These are phyloP conservation scores for Cucurbita argyrosperma DNA, from an alignment of 306 rosid genomes.

Conservation along the genomic window DNA sequence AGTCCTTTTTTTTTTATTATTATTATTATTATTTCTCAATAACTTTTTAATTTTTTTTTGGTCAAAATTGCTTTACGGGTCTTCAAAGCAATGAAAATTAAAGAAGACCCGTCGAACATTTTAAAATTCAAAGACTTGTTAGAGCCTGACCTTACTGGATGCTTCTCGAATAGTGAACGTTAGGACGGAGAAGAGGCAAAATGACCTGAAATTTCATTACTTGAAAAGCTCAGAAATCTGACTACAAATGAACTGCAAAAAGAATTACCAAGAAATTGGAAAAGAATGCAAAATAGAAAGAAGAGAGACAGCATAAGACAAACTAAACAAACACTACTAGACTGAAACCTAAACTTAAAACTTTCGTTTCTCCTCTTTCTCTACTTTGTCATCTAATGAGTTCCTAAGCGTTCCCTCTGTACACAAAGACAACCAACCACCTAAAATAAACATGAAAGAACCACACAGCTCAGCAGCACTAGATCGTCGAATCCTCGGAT, in stretches of 20 bases:
- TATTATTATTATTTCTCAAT: background rate
- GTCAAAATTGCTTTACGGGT: background rate
- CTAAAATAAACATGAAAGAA: slow-evolving; percentile 35
- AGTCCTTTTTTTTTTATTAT: background rate
- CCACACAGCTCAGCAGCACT: slow-evolving; percentile 6
- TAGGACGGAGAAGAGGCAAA: background rate
- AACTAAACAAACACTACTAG: slow-evolving; percentile 16
- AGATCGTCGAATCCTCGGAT: too few relatives aligned
- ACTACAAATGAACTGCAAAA: slow-evolving; percentile 98
- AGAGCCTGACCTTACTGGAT: too few relatives aligned
- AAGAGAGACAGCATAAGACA: slow-evolving; percentile 21
- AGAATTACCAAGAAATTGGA: slow-evolving; percentile 69
- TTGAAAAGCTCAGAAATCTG: slow-evolving; percentile 49
- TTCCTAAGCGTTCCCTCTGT: slow-evolving; percentile 60
- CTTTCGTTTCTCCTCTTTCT: slow-evolving; percentile 22
- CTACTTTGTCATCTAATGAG: slow-evolving; percentile 39
- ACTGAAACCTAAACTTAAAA: background rate
- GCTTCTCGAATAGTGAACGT: too few relatives aligned
- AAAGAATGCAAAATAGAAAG: slow-evolving; percentile 42
- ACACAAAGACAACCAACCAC: slow-evolving; percentile 32
- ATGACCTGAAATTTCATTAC: slow-evolving; percentile 35
- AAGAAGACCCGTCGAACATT: too few relatives aligned
- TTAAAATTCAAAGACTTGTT: too few relatives aligned
- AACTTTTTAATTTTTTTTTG: background rate
- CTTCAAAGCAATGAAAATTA: too few relatives aligned